Base-by-base conservation (phyloP, 2,329 filamentous ascomycete species). In the Dactylellina cionopaga region DNA sequence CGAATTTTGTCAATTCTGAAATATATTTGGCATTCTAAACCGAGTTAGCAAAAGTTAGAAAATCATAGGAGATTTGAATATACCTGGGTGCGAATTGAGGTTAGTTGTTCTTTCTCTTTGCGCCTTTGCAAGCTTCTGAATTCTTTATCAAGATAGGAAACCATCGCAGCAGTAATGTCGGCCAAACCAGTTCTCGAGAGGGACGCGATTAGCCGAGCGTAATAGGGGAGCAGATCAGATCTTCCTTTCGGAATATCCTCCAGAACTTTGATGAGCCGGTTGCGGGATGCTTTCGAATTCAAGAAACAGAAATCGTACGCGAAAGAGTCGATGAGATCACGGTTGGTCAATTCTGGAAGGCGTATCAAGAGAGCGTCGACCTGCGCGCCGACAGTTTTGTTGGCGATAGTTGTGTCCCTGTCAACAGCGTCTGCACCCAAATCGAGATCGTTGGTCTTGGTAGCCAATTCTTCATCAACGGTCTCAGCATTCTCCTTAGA, bases 291-390 rank as follows among this genome's bases (percentile, higher is more conserved):
- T 79, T 99, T 99, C 0, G 95, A 99, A 80, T 99, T 99, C 70
- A 99, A 84, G 78, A 97, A 99, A 81, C 95, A 98, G 79, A 99
- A 99, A 78, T 98, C 94, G 74, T 97, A 90, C 5, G 96, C 95
- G 47, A 91, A 89, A 79, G 97, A 90, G 78, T 99, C 95, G 60
- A 97, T 92, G 54, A 88, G 84, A 54, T 99, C 96, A 79, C 97
- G 98, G 78, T 87, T 94, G 35, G 91, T 94, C 56, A 99, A 83
- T 73, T 98, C 94, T 0, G 93, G 92, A n/a, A 99, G 85, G 19
- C 92, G 89, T 19, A 92, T 86, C 27, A 99, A 84, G 37, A 99
- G 84, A 13, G 92, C 90, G 80, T 99, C 96, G 1, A 99, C 95
- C 80, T 99, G 95, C 1, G 95, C 94, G 52, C 95, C 95, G 69